Base-by-base conservation (phyloP, 2,329 filamentous ascomycete species). In the Macrophomina phaseolina region DNA sequence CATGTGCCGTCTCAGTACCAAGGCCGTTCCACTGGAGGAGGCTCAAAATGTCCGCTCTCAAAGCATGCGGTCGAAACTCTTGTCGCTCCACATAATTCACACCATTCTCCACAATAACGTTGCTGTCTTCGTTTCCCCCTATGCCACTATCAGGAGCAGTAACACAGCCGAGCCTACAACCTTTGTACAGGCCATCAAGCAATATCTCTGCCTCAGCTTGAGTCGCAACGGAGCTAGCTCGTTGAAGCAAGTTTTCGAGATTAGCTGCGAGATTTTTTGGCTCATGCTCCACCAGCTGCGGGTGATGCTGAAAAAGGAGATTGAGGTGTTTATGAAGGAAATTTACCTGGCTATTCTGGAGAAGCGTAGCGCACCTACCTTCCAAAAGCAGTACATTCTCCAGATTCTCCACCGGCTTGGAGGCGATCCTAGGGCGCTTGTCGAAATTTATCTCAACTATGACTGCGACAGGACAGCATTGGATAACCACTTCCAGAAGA, bases 201-300 rank as follows among this genome's bases (percentile, higher is more conserved):
- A 97, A 76, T 97, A 99, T 77, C 86, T 99, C 34, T 98, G 95
- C 79, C 86, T 99, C 48, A 97, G 93, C 79, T 88, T 99, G 72
- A 97, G 94, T 65, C 89, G 94, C 63, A 99, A 99, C 76, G 96
- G 94, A 18, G 92, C 95, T 14, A 98, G 94, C 80, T 94, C 94
- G 4, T 91, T 97, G 51, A 91, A 93, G 70, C 88, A 88, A 70
- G 93, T 99, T 0, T 99, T 98, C 74, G 94, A 98, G 75, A 93
- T 98, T 49, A 94, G 92, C 77, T 94, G 92, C 73, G 95, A 99
- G 78, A 97, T 98, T 36, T 99, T 99, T 77, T 99, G 94, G 93
- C 84, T 98, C 67, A 97, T 97, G 90, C 82, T 97, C 51, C 97
- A 96, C 77, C 91, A 93, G 73, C 91, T 99, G 88, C 89, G 96